Conservation (phyloP, 768 basidiomycete genomes). For the Phylloporus scabripes region DNA sequence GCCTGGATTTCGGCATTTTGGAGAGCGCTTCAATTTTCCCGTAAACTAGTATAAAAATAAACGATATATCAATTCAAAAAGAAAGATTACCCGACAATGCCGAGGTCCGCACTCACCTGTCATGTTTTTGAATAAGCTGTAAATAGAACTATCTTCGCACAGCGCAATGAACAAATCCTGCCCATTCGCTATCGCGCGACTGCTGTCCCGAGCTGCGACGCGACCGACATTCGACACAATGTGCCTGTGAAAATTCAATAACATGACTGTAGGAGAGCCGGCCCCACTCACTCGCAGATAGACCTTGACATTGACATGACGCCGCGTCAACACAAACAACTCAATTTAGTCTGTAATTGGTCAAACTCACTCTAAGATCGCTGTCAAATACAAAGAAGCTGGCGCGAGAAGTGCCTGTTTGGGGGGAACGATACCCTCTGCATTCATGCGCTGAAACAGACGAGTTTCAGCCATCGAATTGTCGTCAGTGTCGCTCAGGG, state of each 20-base stretch:
- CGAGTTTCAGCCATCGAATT: constrained; percentile 59
- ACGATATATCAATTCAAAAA: constrained; percentile 10
- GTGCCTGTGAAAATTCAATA: constrained; percentile 48
- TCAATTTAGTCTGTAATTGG: constrained; percentile 14
- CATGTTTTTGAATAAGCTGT: constrained; percentile 80
- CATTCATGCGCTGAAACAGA: constrained; percentile 56
- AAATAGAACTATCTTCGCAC: constrained; percentile 86
- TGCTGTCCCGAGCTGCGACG: constrained; percentile 82
- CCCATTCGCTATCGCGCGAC: constrained; percentile 64
- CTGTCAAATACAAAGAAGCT: constrained; percentile 85
- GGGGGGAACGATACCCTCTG: constrained; percentile 46
- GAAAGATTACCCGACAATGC: constrained; percentile 10
- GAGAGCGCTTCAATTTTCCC: constrained; percentile 70
- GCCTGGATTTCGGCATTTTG: constrained; percentile 49
- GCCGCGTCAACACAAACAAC: constrained; percentile 24
- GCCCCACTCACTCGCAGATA: constrained; percentile 73
- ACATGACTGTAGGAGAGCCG: not conserved
- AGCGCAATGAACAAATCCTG: constrained; percentile 84
- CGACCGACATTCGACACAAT: constrained; percentile 77
- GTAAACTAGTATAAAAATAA: constrained; percentile 43
- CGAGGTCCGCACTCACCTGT: constrained; percentile 48
- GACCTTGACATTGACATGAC: constrained; percentile 43
- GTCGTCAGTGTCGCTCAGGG: constrained; percentile 75
- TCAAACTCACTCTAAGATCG: constrained; percentile 80
- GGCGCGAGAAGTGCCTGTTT: constrained; percentile 61